Conservation (phyloP, 208 protist genomes). For the Crithidia sp. region DNA sequence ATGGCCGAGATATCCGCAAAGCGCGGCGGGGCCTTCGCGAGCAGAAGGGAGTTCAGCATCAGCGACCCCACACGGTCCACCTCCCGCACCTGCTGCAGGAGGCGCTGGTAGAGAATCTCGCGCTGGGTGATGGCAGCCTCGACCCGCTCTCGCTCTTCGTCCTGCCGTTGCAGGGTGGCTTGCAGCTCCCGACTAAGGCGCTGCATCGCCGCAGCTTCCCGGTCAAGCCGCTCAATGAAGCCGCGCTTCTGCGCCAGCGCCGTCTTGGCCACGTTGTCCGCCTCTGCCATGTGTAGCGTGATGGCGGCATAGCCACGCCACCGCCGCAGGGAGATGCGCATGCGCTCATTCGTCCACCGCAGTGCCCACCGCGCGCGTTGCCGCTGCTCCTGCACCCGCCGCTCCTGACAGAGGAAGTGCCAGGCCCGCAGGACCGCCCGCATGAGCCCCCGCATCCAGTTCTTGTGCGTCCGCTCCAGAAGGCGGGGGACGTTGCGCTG, state of each 20-base stretch:
- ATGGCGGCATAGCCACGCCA: slow-evolving; percentile 70
- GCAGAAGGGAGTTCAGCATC: slow-evolving; percentile 66
- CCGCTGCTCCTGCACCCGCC: slow-evolving; percentile 58
- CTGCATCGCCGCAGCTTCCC: slow-evolving; percentile 47
- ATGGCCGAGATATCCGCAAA: slow-evolving; percentile 16
- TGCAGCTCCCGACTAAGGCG: slow-evolving; percentile 40
- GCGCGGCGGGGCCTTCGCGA: slow-evolving; percentile 35
- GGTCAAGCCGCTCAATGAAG: slow-evolving; percentile 38
- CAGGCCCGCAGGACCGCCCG: slow-evolving; percentile 67
- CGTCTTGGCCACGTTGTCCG: slow-evolving; percentile 42
- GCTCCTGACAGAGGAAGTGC: slow-evolving; percentile 48
- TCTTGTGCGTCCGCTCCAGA: slow-evolving; percentile 53
- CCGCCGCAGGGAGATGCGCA: slow-evolving; percentile 42
- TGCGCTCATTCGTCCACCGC: slow-evolving; percentile 56
- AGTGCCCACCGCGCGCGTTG: slow-evolving; percentile 65
- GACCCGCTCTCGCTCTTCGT: slow-evolving; percentile 36
- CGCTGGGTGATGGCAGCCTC: slow-evolving; percentile 39
- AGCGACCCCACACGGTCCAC: slow-evolving; percentile 68
- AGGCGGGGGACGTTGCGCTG: slow-evolving; percentile 58
- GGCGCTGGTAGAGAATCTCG: slow-evolving; percentile 55
- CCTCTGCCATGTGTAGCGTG: slow-evolving; percentile 44
- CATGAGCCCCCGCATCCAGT: slow-evolving; percentile 67
- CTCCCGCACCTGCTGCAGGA: slow-evolving; percentile 61
- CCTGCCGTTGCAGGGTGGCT: slow-evolving; percentile 38
- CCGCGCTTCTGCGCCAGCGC: slow-evolving; percentile 44